A percentile compares a stretch with the other conserved stretches of the same genome.
phyloP scores from a whole-genome alignment of 805 yeast species.

The Zygoascus biomembranicola region DNA sequence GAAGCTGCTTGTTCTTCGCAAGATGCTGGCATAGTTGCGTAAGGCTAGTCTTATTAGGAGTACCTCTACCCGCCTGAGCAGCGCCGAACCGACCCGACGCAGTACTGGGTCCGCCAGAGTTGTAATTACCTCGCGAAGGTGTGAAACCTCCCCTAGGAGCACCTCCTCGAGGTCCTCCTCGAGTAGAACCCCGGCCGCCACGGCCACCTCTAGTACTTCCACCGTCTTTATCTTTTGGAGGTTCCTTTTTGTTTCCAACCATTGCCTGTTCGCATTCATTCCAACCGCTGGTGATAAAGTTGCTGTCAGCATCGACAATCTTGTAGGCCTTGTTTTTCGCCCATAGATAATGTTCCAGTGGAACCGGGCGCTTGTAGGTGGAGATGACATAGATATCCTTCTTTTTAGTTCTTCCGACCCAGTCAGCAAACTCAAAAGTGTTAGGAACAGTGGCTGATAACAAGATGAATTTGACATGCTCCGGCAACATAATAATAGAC shows the following conservation, averaged over 20 bases:
- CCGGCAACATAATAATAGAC: constrained; percentile 95
- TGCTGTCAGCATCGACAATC: constrained; percentile 65
- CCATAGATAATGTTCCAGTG: constrained; percentile 80
- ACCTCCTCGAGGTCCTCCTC: constrained; percentile 26
- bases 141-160: constrained; percentile 18
- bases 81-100: constrained; percentile 1
- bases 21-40: constrained; percentile 60
- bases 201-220: constrained; percentile 38
- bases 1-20: constrained; percentile 61
- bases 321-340: constrained; percentile 68
- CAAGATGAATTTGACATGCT: constrained; percentile 84
- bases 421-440: constrained; percentile 92
- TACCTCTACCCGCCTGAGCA: constrained; percentile 44
- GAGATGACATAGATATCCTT: constrained; percentile 94
- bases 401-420: constrained; percentile 97
- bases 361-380: constrained; percentile 95
- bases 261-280: constrained; percentile 16
- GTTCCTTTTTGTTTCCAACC: not conserved
- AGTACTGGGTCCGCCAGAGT: constrained; percentile 21
- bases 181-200: constrained; percentile 28
- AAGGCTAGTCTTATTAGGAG: constrained; percentile 57
- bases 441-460: constrained; percentile 98
- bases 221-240: constrained; percentile 23
- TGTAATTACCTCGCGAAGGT: constrained; percentile 17
- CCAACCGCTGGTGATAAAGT: constrained; percentile 59